Evolutionary conservation across 73 alveolate species (phyloP), one percentile per base, ranked within the genome.

Genomic region (Blepharisma japonicum): DNA sequence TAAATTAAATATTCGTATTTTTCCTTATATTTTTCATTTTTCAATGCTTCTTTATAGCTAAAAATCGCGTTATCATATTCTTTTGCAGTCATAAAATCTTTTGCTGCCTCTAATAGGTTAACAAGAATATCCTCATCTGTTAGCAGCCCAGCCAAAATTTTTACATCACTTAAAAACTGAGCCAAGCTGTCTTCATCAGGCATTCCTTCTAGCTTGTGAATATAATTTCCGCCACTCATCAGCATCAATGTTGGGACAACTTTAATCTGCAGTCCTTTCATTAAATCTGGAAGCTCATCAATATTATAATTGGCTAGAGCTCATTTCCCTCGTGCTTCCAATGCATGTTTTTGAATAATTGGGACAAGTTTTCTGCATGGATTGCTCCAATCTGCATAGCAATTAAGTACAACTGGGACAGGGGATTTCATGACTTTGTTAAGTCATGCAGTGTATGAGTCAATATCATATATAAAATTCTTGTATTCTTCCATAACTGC

Each of bases 361-460:
- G 77, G 71, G 45, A 45, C 61, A 18, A 70, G 18, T 80, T 70
- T 70, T 25, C 66, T 70, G 39, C 80, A 70, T 14, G 74, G 74
- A 61, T 14, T 14, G 23, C 47, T 14, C 74, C 74, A 61, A 25
- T 61, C 23, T 14, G 74, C 74, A 61, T 61, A 61, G 14, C 47
- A n/a, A 14, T 61, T n/a, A 14, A 61, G 23, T 0, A 61, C 46
- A 14, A 61, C 74, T 61, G 74, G 74, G 0, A 9, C 11, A 20
- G 74, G 74, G 46, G 18, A 14, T 5, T 25, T 61, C 23, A 61
- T 8, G 4, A 61, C 74, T 2, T 25, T n/a, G 47, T 5, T 25
- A 14, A 61, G 46, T 39, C 74, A 61, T n/a, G 46, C 47, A 14
- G 38, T 14, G 4, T 14, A 8, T 20, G 74, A 61, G 47, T 61